Percentiles rank a stretch among this genome's conserved stretches.
Conservation (phyloP, 1,284 basidiomycete species). For the Fomitiporia mediterranea region DNA sequence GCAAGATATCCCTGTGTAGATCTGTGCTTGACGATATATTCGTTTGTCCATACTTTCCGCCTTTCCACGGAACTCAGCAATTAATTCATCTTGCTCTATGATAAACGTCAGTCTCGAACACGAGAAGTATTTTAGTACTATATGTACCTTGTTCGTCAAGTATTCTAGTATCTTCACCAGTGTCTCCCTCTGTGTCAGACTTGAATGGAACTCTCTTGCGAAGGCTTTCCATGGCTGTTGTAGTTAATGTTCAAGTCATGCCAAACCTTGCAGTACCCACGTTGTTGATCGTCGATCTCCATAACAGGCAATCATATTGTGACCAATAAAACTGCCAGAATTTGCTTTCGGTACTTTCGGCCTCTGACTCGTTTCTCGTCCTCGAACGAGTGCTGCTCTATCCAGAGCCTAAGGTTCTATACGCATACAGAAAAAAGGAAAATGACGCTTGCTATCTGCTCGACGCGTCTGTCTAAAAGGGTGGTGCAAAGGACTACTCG, state of each 20-base stretch:
- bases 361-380: not conserved
- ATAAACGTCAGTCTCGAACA: not conserved
- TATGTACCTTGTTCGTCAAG: slow-evolving; percentile 17
- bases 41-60: not conserved
- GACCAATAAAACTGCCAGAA: slow-evolving; percentile 7
- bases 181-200: not conserved
- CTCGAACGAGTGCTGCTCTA: not conserved
- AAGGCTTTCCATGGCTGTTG: slow-evolving; percentile 4
- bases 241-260: not conserved
- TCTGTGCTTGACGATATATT: not conserved
- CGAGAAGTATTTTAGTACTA: not conserved
- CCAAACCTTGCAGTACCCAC: not conserved
- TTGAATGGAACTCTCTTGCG: slow-evolving; percentile 15
- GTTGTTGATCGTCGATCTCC: slow-evolving; percentile 1
- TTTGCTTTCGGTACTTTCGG: not conserved
- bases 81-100: slow-evolving; percentile 17
- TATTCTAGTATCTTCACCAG: not conserved
- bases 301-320: not conserved
- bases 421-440: not conserved
- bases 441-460: slow-evolving; percentile 8
- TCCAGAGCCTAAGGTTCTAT: not conserved
- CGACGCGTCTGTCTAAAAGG: slow-evolving; percentile 8
- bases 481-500: slow-evolving; percentile 1
- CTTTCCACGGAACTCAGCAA: slow-evolving; percentile 4
- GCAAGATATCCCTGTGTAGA: not conserved